Evolutionary conservation across 441 rosid species (phyloP).

Genomic region (Pelargonium hybrid): DNA sequence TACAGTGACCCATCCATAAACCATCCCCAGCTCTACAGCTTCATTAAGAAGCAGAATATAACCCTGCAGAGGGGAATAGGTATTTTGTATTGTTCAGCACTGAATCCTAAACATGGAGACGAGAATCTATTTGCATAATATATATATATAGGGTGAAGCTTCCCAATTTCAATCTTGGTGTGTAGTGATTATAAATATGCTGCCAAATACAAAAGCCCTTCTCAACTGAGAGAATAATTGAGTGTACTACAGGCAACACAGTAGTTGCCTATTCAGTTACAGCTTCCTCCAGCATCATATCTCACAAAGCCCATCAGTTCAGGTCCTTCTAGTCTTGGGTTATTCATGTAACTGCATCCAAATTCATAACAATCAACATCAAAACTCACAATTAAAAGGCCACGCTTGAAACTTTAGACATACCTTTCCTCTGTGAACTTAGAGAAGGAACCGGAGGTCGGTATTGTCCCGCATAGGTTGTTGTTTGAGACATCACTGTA

Average conservation of each 20-base stretch:
- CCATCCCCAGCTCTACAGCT: no score
- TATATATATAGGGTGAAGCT: not conserved
- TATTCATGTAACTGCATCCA: conserved; percentile 39
- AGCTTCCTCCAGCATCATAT: conserved; percentile 39
- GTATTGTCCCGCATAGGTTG: conserved; percentile 61
- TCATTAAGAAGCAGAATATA: no score
- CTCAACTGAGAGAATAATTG: conserved; percentile 20
- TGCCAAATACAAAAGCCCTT: conserved; percentile 4
- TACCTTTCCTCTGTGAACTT: conserved; percentile 60
- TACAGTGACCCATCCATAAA: no score
- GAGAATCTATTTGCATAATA: not conserved
- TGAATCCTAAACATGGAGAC: conserved; percentile 8
- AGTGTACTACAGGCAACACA: not conserved
- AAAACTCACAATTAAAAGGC: not conserved
- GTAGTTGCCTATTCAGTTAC: conserved; percentile 21
- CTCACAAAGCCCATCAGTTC: conserved; percentile 72
- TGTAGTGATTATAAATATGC: not conserved
- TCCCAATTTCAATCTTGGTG: not conserved
- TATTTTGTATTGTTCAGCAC: not conserved
- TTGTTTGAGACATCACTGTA: conserved; percentile 56
- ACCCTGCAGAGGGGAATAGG: no score
- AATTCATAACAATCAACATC: not conserved
- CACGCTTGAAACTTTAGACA: no score
- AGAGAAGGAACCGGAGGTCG: conserved; percentile 53
- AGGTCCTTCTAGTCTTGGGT: conserved; percentile 58